Base-by-base conservation (phyloP, 495 filamentous ascomycete species). In the Oidiodendron maius region DNA sequence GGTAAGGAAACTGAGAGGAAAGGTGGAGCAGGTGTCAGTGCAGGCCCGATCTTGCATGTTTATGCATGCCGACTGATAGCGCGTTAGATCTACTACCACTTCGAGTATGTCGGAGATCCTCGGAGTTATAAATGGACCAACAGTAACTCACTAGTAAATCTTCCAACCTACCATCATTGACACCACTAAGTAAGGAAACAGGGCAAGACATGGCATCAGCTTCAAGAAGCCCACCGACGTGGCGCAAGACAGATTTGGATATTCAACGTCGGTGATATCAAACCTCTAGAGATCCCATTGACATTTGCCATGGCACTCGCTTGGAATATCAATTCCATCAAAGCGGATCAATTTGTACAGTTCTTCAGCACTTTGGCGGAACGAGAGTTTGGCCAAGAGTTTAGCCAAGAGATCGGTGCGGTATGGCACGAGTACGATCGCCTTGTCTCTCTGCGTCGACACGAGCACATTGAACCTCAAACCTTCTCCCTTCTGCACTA, bases 191-290 rank as follows among this genome's bases (percentile, higher is more conserved):
- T n/a, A n/a, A n/a, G n/a, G n/a, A n/a, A n/a, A n/a, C 2, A 51
- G 46, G 52, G 45, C 21, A 53, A 58, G 24, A 51, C 40, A 9
- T 55, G 40, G 23, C 39, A 50, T 12, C 69, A 71, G 60, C 77
- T 86, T 69, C 65, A 74, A 52, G 64, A 77, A 24, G 75, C 84
- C 0, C 74, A 83, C 46, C 59, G 74, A 16, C 69, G 82, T 13
- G 70, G 76, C n/a, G 83, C 84, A 1, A 69, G 76, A 41, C 65
- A 77, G 35, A 83, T 88, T 51, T 88, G 84, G 84, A 73, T 88
- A 23, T 80, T 87, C 60, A 89, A 87, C 52, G 75, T 89, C 15
- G 84, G 84, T 15, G 84, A 89, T 55, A 64, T 87, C 42, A 86
- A 86, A 61, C 76, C 78, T 3, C 63, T 82, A 11, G 83, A 84